A percentile compares a stretch with the other conserved stretches of the same genome.
phyloP scores from a whole-genome alignment of 257 asterid species.

The Handroanthus guayacan region DNA sequence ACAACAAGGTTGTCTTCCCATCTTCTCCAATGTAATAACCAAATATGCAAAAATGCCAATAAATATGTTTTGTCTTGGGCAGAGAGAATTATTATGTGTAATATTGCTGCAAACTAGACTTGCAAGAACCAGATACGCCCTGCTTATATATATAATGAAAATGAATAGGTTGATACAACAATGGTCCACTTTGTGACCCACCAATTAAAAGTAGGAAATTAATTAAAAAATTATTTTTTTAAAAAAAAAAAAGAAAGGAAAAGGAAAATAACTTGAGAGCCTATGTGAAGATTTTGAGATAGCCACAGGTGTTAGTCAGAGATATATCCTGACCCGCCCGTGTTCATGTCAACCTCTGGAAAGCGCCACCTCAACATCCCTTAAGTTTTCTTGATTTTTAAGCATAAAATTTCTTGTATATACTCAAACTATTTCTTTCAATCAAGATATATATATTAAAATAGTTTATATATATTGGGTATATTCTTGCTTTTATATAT shows the following conservation, averaged over 20 bases:
- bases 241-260: neutral
- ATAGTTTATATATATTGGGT: too few species aligned
- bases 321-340: slow-evolving; percentile 26
- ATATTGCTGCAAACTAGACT: neutral
- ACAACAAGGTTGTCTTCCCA: slow-evolving; percentile 98
- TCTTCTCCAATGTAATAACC: slow-evolving; percentile 22
- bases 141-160: slow-evolving; percentile 34
- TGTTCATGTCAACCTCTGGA: slow-evolving; percentile 55
- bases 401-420: slow-evolving; percentile 43
- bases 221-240: neutral
- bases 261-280: neutral
- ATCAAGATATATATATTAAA: too few species aligned
- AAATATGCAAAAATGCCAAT: too few species aligned
- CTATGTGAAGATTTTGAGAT: slow-evolving; percentile 12
- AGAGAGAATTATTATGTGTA: neutral
- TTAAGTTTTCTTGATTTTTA: slow-evolving; percentile 48
- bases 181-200: slow-evolving; percentile 19
- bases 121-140: slow-evolving; percentile 24
- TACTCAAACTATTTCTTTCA: neutral
- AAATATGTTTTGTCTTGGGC: too few species aligned
- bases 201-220: neutral
- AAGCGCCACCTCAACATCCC: slow-evolving; percentile 60
- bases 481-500: too few species aligned
- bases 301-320: slow-evolving; percentile 26
- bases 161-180: too few species aligned